Evolutionary conservation across 148 eudicot species (phyloP), one percentile per base, ranked within the genome.

Genomic region (Salicornia ramosissima): DNA sequence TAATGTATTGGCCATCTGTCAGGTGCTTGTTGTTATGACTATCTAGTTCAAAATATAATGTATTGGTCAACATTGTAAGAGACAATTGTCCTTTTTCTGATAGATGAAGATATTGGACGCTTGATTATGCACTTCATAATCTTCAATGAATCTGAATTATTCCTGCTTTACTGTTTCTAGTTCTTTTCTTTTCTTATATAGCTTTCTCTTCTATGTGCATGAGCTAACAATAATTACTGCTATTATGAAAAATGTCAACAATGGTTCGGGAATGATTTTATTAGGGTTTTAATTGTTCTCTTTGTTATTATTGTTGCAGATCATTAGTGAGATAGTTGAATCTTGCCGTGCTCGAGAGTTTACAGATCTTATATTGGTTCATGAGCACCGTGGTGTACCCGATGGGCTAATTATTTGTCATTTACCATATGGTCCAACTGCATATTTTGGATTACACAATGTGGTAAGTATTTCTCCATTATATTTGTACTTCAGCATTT

Each of bases 311-410:
- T 22, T 45, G 65, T 59, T 75, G 76, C 85, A 91, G 97, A 83
- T 88, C 72, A 84, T 87, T 54, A 77, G 84, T 68, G 97, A 94
- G 80, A 94, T 94, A 75, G 83, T 91, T 70, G 97, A 88, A 77
- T 84, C 89, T 36, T 90, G 99, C 75, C 88, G 93, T 42, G 74
- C 93, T 68, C 90, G 87, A 82, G 99, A 86, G 49, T 88, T 88
- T 51, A 85, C 99, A 15, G 97, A 94, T 79, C 87, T 94, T 61
- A 80, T 94, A 28, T 82, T 91, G 65, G 91, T 94, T 75, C 96
- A 94, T 80, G 99, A 94, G 78, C 92, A 88, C 75, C 99, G 99
- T 74, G 99, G 99, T 75, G 90, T 90, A 62, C 99, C 99, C 31
- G 99, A 90, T 82, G 91, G 92, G 39, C 73, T 94, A 68, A 79